Evolutionary conservation across 805 yeast species (phyloP).

Genomic region (Candida taoyuanica): DNA sequence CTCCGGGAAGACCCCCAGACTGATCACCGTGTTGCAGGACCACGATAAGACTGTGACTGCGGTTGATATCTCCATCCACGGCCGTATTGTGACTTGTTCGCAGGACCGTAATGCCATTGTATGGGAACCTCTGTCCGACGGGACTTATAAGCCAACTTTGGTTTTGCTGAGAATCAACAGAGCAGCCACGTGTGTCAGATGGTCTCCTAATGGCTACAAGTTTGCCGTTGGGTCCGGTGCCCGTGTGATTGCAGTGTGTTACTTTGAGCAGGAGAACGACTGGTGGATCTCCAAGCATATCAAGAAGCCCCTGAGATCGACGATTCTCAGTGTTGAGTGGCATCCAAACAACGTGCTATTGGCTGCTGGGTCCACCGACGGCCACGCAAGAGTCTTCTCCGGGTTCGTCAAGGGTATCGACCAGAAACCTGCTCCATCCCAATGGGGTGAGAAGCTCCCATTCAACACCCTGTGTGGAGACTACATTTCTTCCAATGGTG

Average conservation of each 20-base stretch:
- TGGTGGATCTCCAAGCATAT: slow-evolving; percentile 99
- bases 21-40: slow-evolving; percentile 64
- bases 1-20: slow-evolving; percentile 48
- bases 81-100: slow-evolving; percentile 92
- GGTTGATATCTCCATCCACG: slow-evolving; percentile 83
- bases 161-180: slow-evolving; percentile 89
- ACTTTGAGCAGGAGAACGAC: slow-evolving; percentile 91
- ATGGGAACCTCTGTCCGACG: slow-evolving; percentile 73
- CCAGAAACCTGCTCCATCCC: slow-evolving; percentile 68
- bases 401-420: slow-evolving; percentile 89
- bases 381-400: slow-evolving; percentile 85
- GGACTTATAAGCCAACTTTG: slow-evolving; percentile 75
- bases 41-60: slow-evolving; percentile 95
- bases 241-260: slow-evolving; percentile 90
- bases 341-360: slow-evolving; percentile 87
- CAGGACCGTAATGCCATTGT: slow-evolving; percentile 97
- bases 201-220: slow-evolving; percentile 95
- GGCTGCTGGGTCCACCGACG: slow-evolving; percentile 91
- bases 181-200: slow-evolving; percentile 89
- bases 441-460: slow-evolving; percentile 95
- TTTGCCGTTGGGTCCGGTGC: slow-evolving; percentile 98
- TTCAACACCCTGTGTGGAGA: slow-evolving; percentile 90
- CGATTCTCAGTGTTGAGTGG: slow-evolving; percentile 83
- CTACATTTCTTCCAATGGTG: slow-evolving; percentile 60
- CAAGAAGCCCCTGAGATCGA: slow-evolving; percentile 89